Percentiles rank a stretch among this genome's conserved stretches.
phyloP scores from a whole-genome alignment of 2,329 filamentous ascomycete genomes.

The Fusarium marasasianum region DNA sequence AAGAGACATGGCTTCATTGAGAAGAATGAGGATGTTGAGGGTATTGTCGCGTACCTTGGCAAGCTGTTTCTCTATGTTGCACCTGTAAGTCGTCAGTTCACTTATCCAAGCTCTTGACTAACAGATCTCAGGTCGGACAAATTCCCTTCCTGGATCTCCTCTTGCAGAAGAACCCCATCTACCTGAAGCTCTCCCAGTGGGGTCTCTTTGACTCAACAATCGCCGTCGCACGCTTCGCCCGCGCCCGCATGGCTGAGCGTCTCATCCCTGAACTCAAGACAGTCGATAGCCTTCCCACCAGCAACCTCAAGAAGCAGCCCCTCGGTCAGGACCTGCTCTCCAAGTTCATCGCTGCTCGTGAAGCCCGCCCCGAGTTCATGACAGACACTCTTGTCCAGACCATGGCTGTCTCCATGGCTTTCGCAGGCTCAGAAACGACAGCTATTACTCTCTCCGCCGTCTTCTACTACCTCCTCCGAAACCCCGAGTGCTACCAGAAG shows the following conservation, averaged over 20 bases:
- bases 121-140: constrained; percentile 68
- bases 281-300: constrained; percentile 45
- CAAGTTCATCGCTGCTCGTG: constrained; percentile 76
- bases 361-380: constrained; percentile 76
- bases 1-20: constrained; percentile 81
- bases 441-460: constrained; percentile 77
- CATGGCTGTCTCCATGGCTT: constrained; percentile 76
- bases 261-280: constrained; percentile 55
- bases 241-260: constrained; percentile 72
- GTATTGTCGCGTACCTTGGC: constrained; percentile 72
- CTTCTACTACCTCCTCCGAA: constrained; percentile 78
- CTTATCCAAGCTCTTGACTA: accelerated
- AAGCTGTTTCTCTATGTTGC: constrained; percentile 76
- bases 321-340: constrained; percentile 70
- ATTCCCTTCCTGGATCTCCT: constrained; percentile 76
- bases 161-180: constrained; percentile 79
- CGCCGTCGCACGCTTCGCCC: constrained; percentile 77
- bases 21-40: constrained; percentile 77
- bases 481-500: constrained; percentile 62
- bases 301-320: constrained; percentile 47
- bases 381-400: constrained; percentile 74
- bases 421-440: constrained; percentile 82
- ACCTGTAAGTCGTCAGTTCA: constrained; percentile 56
- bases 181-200: constrained; percentile 72
- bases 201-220: constrained; percentile 75